phyloP scores from a whole-genome alignment of 2,329 filamentous ascomycete species.

The Claviceps fusiformis region DNA sequence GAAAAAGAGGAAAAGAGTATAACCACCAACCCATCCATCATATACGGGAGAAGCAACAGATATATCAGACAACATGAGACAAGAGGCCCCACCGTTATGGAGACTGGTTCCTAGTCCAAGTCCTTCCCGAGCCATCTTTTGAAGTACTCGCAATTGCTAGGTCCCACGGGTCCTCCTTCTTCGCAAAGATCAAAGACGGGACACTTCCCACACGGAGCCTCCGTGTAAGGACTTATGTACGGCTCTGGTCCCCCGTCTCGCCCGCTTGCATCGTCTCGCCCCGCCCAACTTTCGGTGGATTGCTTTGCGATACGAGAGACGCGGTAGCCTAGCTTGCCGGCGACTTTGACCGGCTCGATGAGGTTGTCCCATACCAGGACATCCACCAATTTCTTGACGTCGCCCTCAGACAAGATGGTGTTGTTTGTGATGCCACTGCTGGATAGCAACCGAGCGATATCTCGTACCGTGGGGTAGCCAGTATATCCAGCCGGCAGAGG shows the following conservation, averaged over 20 bases:
- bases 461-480: slow-evolving; percentile 66
- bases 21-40: not conserved
- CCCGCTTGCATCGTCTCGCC: slow-evolving; percentile 22
- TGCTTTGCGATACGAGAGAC: slow-evolving; percentile 36
- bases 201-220: slow-evolving; percentile 81
- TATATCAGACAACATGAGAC: not conserved
- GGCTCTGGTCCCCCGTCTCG: slow-evolving; percentile 27
- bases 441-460: slow-evolving; percentile 64
- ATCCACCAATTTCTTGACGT: slow-evolving; percentile 75
- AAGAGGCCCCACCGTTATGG: not conserved
- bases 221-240: slow-evolving; percentile 61
- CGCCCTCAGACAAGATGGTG: slow-evolving; percentile 54
- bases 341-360: slow-evolving; percentile 50
- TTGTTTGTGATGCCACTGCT: slow-evolving; percentile 57
- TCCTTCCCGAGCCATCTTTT: slow-evolving; percentile 59
- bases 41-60: not conserved
- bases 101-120: not conserved
- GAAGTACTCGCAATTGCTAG: slow-evolving; percentile 85
- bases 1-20: not conserved
- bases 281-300: slow-evolving; percentile 26
- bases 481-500: slow-evolving; percentile 54
- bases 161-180: slow-evolving; percentile 79
- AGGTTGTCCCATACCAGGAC: slow-evolving; percentile 81
- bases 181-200: slow-evolving; percentile 89
- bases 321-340: slow-evolving; percentile 37